Evolutionary conservation across 2,329 filamentous ascomycete species (phyloP).

Genomic region (Ophiognomonia clavigignenti-juglandacearum): DNA sequence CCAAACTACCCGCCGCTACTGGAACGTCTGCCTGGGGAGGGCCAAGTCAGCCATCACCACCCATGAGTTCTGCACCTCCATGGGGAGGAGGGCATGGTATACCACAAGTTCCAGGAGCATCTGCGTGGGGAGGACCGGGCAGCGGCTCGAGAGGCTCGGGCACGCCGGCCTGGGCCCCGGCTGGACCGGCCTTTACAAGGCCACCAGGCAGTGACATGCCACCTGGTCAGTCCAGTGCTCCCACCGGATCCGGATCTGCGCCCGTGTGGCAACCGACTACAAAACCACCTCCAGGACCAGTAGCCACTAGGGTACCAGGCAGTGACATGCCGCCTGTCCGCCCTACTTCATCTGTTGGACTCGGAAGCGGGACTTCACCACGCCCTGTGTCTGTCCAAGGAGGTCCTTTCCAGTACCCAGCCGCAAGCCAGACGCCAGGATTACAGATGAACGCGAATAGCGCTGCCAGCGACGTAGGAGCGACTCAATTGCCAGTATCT

Average conservation of each 20-base stretch:
- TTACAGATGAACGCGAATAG: too few relatives aligned
- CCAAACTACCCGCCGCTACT: constrained; percentile 9
- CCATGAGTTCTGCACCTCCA: background rate
- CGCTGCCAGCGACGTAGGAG: too few relatives aligned
- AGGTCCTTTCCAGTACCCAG: too few relatives aligned
- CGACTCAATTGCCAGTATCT: too few relatives aligned
- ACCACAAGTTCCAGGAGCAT: background rate
- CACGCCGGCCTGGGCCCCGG: background rate
- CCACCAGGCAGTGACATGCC: background rate
- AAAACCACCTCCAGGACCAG: background rate
- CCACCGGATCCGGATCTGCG: too few relatives aligned
- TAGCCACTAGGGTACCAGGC: background rate
- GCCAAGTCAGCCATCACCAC: background rate
- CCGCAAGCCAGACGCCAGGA: too few relatives aligned
- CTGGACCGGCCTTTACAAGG: background rate
- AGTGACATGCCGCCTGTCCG: background rate
- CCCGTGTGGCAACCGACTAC: background rate
- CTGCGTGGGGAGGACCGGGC: background rate
- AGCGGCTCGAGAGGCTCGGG: background rate
- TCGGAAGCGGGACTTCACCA: too few relatives aligned
- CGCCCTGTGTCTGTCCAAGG: too few relatives aligned
- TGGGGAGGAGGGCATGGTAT: background rate
- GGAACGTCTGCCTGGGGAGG: constrained; percentile 8
- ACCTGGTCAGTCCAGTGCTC: background rate
- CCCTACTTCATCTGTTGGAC: background rate